Evolutionary conservation across 2,329 filamentous ascomycete genomes (phyloP).

Genomic region (Didymella arachidicola): DNA sequence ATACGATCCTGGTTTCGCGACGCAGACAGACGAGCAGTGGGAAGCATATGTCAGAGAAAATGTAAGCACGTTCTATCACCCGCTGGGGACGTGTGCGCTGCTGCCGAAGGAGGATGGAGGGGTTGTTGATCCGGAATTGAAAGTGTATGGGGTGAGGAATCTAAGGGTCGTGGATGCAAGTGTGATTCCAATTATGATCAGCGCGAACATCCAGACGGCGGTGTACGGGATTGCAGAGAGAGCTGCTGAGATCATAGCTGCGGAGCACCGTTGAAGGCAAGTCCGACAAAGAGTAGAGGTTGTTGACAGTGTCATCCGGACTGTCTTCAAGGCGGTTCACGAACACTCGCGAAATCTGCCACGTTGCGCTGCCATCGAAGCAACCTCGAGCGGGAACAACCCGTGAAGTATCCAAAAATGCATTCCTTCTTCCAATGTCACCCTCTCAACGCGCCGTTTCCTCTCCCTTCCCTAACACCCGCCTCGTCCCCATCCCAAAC

Average conservation of each 20-base stretch:
- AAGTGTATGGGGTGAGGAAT: constrained; percentile 20
- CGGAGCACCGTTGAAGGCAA: constrained; percentile 2
- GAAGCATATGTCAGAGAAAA: constrained; percentile 25
- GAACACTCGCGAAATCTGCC: not conserved
- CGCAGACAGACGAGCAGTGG: constrained; percentile 33
- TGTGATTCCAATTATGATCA: constrained; percentile 32
- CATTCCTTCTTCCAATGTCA: not conserved
- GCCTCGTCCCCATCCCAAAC: constrained; percentile 38
- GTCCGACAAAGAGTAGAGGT: not conserved
- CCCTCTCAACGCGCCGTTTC: not conserved
- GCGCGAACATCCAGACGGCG: constrained; percentile 33
- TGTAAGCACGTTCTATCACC: constrained; percentile 34
- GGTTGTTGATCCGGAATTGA: not conserved
- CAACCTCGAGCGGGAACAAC: not conserved
- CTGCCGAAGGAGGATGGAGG: not conserved
- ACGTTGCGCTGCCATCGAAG: not conserved
- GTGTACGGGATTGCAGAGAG: constrained; percentile 41
- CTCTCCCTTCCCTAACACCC: not conserved
- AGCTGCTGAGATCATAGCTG: constrained; percentile 29
- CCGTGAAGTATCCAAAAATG: not conserved
- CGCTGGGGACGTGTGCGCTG: constrained; percentile 45
- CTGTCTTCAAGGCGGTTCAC: too few relatives aligned
- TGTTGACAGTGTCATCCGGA: not conserved
- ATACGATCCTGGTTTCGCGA: constrained; percentile 31
- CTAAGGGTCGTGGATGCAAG: constrained; percentile 37